A percentile compares a stretch with the other conserved stretches of the same genome.
phyloP scores from a whole-genome alignment of 1,284 basidiomycete genomes.

The Microbotryomycetes sp. region DNA sequence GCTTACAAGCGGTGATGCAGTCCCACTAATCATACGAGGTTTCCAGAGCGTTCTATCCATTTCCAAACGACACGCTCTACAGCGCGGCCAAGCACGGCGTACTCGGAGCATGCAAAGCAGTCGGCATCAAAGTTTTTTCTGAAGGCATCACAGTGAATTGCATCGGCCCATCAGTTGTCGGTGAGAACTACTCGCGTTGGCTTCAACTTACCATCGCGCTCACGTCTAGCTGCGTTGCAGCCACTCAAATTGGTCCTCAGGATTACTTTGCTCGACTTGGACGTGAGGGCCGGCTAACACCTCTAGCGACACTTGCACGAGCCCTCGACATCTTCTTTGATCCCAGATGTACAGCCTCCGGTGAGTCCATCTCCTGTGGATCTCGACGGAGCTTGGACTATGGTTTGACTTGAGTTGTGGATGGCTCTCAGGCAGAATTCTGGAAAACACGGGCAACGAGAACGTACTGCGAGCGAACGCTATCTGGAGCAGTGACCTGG shows the following conservation, averaged over 20 bases:
- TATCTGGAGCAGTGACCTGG: not conserved
- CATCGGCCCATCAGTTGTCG: conserved; percentile 29
- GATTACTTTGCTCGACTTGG: conserved; percentile 13
- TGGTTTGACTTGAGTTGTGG: not conserved
- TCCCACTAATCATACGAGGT: not conserved
- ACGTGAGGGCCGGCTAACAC: conserved; percentile 12
- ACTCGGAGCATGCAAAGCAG: conserved; percentile 16
- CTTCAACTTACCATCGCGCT: not conserved
- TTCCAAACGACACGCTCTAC: conserved; percentile 35
- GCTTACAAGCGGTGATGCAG: not conserved
- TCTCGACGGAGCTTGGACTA: not conserved
- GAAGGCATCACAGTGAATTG: conserved; percentile 36
- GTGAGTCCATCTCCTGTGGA: not conserved
- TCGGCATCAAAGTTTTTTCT: conserved; percentile 23
- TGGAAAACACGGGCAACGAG: not conserved
- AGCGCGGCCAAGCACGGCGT: conserved; percentile 27
- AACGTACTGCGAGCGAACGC: not conserved
- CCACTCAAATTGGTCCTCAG: not conserved
- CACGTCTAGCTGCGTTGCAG: too few species aligned
- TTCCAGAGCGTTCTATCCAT: conserved; percentile 28
- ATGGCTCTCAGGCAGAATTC: not conserved
- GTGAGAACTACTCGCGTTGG: not conserved
- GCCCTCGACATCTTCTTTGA: not conserved
- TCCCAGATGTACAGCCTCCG: not conserved
- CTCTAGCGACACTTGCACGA: conserved; percentile 10